phyloP scores from a whole-genome alignment of 352 stramenopile species.

The Pythium rishiriense region DNA sequence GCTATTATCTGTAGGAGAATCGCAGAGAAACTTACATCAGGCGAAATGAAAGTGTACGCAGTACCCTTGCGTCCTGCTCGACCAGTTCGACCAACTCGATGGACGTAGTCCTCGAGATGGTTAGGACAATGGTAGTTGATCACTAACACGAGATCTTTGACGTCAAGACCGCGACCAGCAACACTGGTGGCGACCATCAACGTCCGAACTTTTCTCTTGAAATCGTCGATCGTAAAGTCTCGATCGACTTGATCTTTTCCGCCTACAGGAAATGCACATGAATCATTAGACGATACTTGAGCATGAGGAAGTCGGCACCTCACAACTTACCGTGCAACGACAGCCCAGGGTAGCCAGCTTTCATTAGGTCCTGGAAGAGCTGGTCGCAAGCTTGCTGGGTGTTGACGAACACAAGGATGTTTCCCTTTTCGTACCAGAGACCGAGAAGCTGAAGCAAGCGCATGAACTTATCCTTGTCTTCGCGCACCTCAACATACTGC shows the following conservation, averaged over 20 bases:
- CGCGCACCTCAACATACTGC: conserved; percentile 98
- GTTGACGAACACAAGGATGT: conserved; percentile 99
- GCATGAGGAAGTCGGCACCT: not conserved
- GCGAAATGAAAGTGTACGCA: conserved; percentile 99
- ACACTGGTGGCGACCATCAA: conserved; percentile 96
- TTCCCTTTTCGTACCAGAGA: conserved; percentile 96
- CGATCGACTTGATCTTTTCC: conserved; percentile 99
- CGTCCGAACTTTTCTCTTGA: conserved; percentile 95
- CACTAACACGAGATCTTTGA: conserved; percentile 97
- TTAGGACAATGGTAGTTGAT: conserved; percentile 99
- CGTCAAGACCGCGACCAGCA: conserved; percentile 97
- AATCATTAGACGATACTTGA: conserved; percentile 5
- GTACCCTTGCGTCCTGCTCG: conserved; percentile 95
- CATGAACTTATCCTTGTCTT: conserved; percentile 99
- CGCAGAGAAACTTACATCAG: conserved; percentile 62
- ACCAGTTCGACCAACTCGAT: conserved; percentile 97
- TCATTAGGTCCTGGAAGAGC: conserved; percentile 97
- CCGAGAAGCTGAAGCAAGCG: conserved; percentile 96
- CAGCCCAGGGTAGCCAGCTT: conserved; percentile 94
- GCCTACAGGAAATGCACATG: conserved; percentile 43
- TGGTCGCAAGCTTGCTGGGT: conserved; percentile 97
- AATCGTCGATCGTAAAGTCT: conserved; percentile 99
- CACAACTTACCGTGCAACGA: conserved; percentile 92
- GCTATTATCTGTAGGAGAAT: not conserved
- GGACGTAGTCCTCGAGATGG: conserved; percentile 99